Percentiles rank a stretch among this genome's conserved stretches.
These are phyloP conservation scores for Amauroascus verrucosus DNA, from an alignment of 2,329 filamentous ascomycete species.

Conservation along the genomic window DNA sequence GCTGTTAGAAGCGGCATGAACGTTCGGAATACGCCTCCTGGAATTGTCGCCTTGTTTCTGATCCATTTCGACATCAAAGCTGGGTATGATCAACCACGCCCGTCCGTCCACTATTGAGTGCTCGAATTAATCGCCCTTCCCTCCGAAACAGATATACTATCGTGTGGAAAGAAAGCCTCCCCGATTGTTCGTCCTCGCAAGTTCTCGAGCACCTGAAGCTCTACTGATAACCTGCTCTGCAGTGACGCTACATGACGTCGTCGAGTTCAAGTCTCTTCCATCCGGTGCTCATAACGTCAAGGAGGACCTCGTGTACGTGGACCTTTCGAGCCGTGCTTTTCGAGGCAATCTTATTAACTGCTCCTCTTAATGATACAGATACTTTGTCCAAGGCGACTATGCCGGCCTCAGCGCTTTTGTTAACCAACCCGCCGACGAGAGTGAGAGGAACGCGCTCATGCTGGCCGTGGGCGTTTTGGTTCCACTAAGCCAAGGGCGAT, in stretches of 20 bases:
- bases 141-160: constrained; percentile 57
- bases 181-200: constrained; percentile 46
- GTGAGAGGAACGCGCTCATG: constrained; percentile 79
- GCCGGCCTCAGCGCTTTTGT: constrained; percentile 88
- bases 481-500: constrained; percentile 68
- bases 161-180: constrained; percentile 67
- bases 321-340: not conserved
- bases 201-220: not conserved
- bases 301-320: constrained; percentile 60
- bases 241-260: constrained; percentile 65
- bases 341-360: not conserved
- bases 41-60: constrained; percentile 69
- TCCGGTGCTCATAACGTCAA: constrained; percentile 83
- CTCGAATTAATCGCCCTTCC: constrained; percentile 5
- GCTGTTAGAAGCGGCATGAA: constrained; percentile 28
- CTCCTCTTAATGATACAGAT: constrained; percentile 43
- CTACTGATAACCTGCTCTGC: constrained; percentile 6
- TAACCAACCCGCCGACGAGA: constrained; percentile 68
- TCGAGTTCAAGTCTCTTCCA: constrained; percentile 93
- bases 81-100: constrained; percentile 47
- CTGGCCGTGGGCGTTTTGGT: constrained; percentile 84
- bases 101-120: not conserved
- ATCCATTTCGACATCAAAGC: constrained; percentile 89
- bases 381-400: constrained; percentile 78
- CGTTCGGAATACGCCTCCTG: constrained; percentile 32